A percentile compares a stretch with the other conserved stretches of the same genome.
Evolutionary conservation across 306 rosid genomes (phyloP).

Genomic region (Lablab purpureus): DNA sequence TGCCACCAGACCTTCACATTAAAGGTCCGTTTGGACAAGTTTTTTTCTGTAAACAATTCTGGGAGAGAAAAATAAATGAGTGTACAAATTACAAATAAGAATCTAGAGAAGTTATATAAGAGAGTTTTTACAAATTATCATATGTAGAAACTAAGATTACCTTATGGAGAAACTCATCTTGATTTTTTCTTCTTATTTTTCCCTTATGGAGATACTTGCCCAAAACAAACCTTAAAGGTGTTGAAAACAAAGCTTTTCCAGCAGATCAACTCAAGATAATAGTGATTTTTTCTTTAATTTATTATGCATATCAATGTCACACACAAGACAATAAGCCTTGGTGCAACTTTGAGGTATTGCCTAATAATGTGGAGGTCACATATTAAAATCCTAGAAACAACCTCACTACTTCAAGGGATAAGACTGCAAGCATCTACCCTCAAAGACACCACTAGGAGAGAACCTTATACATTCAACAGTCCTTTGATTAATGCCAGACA

Average conservation of each 20-base stretch:
- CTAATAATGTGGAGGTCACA: background rate
- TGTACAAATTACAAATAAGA: too few relatives aligned
- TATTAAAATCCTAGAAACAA: background rate
- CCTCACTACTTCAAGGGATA: constrained; percentile 7
- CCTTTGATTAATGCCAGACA: background rate
- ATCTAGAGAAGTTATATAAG: too few relatives aligned
- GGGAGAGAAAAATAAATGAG: too few relatives aligned
- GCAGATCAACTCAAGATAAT: constrained; percentile 23
- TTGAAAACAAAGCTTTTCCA: constrained; percentile 16
- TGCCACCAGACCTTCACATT: constrained; percentile 20
- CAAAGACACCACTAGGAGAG: background rate
- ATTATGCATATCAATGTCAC: constrained; percentile 15
- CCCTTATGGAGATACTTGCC: too few relatives aligned
- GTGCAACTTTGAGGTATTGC: background rate
- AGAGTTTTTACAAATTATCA: too few relatives aligned
- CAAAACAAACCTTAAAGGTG: background rate
- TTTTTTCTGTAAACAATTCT: too few relatives aligned
- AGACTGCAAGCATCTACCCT: background rate
- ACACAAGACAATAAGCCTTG: background rate
- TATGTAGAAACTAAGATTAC: too few relatives aligned
- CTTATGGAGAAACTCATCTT: too few relatives aligned
- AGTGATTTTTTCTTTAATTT: constrained; percentile 6
- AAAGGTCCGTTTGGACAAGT: background rate
- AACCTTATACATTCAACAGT: background rate
- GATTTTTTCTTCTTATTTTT: too few relatives aligned